Evolutionary conservation across 2,329 filamentous ascomycete genomes (phyloP).

Genomic region (Dothiorella sarmentorum): DNA sequence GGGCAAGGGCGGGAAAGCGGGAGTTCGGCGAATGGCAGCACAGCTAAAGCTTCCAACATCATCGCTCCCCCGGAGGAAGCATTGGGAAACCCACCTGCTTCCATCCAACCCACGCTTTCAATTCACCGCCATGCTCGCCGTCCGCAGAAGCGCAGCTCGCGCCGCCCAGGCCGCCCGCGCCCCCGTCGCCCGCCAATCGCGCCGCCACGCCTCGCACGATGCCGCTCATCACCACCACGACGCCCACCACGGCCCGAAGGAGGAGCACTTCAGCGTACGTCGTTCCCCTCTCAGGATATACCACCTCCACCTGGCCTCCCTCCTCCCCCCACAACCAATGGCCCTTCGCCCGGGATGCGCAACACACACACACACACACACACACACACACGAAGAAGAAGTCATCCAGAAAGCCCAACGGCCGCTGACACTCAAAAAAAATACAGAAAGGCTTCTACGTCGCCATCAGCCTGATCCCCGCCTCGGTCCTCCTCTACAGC

Average conservation of each 20-base stretch:
- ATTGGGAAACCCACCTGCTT: neutral
- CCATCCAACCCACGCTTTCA: conserved; percentile 21
- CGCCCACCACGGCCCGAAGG: conserved; percentile 40
- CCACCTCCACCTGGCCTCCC: conserved; percentile 16
- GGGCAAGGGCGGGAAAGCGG: neutral
- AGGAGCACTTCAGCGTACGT: conserved; percentile 53
- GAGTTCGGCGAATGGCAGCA: conserved; percentile 7
- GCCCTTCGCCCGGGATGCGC: neutral
- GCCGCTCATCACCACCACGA: conserved; percentile 31
- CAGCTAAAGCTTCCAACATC: conserved; percentile 24
- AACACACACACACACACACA: neutral
- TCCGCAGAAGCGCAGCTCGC: conserved; percentile 42
- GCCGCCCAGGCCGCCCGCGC: conserved; percentile 40
- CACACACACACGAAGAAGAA: neutral
- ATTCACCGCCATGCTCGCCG: conserved; percentile 45
- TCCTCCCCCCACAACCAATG: no score
- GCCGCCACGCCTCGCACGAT: conserved; percentile 36
- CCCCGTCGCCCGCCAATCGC: conserved; percentile 36
- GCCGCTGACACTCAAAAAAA: no score
- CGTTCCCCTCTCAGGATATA: no score
- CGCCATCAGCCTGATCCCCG: conserved; percentile 45
- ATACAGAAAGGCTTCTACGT: conserved; percentile 47
- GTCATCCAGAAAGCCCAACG: no score
- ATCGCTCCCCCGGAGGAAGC: conserved; percentile 23
- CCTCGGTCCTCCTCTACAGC: conserved; percentile 44